These are phyloP conservation scores for Apiospora phragmitis DNA, from an alignment of 2,329 filamentous ascomycete species.

Conservation along the genomic window DNA sequence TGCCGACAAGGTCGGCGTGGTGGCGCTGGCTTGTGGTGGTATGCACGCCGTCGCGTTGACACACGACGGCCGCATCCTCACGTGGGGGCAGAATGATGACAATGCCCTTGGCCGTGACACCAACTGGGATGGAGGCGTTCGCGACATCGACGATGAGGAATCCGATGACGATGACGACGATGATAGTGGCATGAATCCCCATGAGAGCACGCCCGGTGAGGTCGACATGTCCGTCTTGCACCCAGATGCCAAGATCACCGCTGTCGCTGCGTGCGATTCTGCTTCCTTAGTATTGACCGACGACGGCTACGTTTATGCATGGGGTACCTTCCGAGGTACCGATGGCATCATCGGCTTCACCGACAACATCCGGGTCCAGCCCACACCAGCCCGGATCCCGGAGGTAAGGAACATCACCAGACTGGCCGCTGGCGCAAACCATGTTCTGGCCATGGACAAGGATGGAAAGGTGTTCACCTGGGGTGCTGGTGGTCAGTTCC, in stretches of 20 bases:
- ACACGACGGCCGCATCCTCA: slow-evolving; percentile 69
- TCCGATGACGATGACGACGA: slow-evolving; percentile 53
- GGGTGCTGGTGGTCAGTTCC: slow-evolving; percentile 78
- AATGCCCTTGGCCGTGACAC: slow-evolving; percentile 70
- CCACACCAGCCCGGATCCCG: slow-evolving; percentile 47
- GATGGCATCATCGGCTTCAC: slow-evolving; percentile 68
- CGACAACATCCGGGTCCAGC: slow-evolving; percentile 49
- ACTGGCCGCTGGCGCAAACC: slow-evolving; percentile 69
- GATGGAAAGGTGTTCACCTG: slow-evolving; percentile 71
- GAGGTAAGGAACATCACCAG: slow-evolving; percentile 63
- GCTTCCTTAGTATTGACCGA: slow-evolving; percentile 64
- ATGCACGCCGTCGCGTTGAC: slow-evolving; percentile 72
- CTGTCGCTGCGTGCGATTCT: slow-evolving; percentile 62
- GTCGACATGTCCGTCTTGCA: slow-evolving; percentile 55
- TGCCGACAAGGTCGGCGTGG: slow-evolving; percentile 57
- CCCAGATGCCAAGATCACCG: slow-evolving; percentile 61
- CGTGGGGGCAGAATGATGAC: slow-evolving; percentile 82
- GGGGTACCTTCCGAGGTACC: slow-evolving; percentile 62
- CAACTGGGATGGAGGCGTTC: slow-evolving; percentile 63
- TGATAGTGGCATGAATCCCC: slow-evolving; percentile 68
- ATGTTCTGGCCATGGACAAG: slow-evolving; percentile 66
- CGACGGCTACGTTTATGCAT: slow-evolving; percentile 65
- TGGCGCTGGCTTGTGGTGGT: slow-evolving; percentile 65
- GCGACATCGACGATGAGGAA: slow-evolving; percentile 53
- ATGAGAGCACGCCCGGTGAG: slow-evolving; percentile 66